phyloP scores from a whole-genome alignment of 2,329 filamentous ascomycete species.

The Orbilia javanica region DNA sequence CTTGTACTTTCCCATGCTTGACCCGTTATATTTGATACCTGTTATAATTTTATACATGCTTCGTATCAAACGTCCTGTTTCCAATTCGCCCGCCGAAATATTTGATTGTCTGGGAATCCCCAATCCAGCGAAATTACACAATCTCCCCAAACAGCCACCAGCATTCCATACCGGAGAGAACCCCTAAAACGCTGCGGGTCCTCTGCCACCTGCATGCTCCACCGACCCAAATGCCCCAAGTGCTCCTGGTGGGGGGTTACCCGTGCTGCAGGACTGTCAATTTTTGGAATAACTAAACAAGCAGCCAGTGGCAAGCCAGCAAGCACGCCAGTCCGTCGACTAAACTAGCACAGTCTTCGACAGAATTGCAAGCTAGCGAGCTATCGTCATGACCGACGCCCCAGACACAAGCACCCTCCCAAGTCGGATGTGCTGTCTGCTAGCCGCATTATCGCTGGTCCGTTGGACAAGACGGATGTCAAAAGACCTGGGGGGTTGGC shows the following conservation, averaged over 20 bases:
- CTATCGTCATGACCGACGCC: constrained; percentile 40
- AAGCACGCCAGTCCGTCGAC: not conserved
- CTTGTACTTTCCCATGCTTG: not conserved
- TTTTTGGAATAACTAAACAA: not conserved
- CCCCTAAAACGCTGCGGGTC: constrained; percentile 35
- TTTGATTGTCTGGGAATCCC: constrained; percentile 33
- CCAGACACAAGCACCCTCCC: constrained; percentile 45
- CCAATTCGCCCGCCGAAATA: constrained; percentile 26
- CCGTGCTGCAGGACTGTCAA: constrained; percentile 1
- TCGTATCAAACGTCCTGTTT: constrained; percentile 10
- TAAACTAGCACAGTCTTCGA: not conserved
- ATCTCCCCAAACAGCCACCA: constrained; percentile 51
- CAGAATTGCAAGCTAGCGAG: constrained; percentile 6
- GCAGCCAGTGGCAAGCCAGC: constrained; percentile 22
- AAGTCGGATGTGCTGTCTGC: constrained; percentile 53
- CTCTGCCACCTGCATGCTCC: constrained; percentile 14
- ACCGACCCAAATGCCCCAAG: too few relatives aligned
- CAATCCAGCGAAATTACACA: constrained; percentile 51
- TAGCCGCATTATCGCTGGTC: constrained; percentile 27
- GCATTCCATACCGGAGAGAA: constrained; percentile 28
- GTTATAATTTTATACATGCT: not conserved
- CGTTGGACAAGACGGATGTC: constrained; percentile 22
- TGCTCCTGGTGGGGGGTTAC: constrained; percentile 28
- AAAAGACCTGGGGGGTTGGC: constrained; percentile 12
- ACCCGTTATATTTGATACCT: not conserved